Base-by-base conservation (phyloP, 129 eudicot species). In the Chrysanthemum seticuspe region DNA sequence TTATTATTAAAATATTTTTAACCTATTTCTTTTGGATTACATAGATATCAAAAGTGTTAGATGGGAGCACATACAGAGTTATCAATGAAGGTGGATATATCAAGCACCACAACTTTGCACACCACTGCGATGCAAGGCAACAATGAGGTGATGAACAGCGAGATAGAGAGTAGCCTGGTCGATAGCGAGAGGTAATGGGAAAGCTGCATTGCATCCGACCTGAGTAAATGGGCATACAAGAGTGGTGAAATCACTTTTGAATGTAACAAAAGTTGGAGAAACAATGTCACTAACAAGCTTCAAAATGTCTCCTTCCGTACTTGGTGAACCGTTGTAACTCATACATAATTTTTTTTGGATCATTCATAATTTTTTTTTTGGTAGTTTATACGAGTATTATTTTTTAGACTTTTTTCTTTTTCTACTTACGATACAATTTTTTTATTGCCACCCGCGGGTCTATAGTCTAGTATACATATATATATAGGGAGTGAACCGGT, bases 11-110 rank as follows among this genome's bases (percentile, higher is more conserved):
- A 68, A 57, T 62, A 31, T 7, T 6, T 62, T 49, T 62, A n/a
- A 62, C 8, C 34, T 64, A 18, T 21, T 40, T 14, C 49, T 75
- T 40, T 52, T 0, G 12, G 51, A 71, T 58, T 76, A 48, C 79
- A 92, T 97, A 81, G 44, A 83, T 78, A 47, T 82, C 90, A 74
- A 88, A 77, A 77, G 86, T 88, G n/a, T 76, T 92, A 19, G 27
- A 74, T 89, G 87, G 96, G 89, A 80, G 88, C 81, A 13, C 92
- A 85, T 73, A 92, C 96, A 7, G 95, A 89, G 83, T 85, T 92
- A 49, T 81, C 96, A 0, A 86, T 86, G 90, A 86, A 87, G 10
- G 79, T 70, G 14, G 90, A 83, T 66, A 72, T 74, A 60, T 71
- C 87, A 3, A 83, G 82, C 67, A 76, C 90, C 48, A 86, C 87